Conservation (phyloP, 2,329 filamentous ascomycete genomes). For the Penicillium palitans region DNA sequence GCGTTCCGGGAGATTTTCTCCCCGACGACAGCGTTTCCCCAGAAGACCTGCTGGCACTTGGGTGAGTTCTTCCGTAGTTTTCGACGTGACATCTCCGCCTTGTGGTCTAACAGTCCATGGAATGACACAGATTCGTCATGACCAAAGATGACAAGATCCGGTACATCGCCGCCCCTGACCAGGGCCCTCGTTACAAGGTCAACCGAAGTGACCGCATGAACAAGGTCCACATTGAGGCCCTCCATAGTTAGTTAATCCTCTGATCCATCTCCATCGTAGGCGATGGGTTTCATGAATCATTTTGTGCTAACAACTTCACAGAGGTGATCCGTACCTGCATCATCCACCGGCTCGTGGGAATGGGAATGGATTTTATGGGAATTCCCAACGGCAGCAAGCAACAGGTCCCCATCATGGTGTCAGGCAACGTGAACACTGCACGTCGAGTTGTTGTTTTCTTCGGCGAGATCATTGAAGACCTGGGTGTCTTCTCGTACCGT, state of each 20-base stretch:
- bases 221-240: conserved; percentile 68
- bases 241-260: conserved; percentile 61
- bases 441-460: conserved; percentile 71
- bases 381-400: conserved; percentile 59
- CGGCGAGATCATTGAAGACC: conserved; percentile 69
- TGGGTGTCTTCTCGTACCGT: conserved; percentile 73
- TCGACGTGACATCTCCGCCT: not conserved
- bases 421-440: conserved; percentile 55
- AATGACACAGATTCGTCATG: conserved; percentile 67
- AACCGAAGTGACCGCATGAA: conserved; percentile 77
- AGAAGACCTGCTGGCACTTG: conserved; percentile 66
- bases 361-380: conserved; percentile 60
- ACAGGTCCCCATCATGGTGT: conserved; percentile 69
- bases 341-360: conserved; percentile 58
- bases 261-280: not conserved
- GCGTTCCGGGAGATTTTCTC: conserved; percentile 59
- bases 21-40: conserved; percentile 70
- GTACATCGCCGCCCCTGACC: conserved; percentile 64
- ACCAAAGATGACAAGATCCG: conserved; percentile 74
- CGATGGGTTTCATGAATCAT: not conserved
- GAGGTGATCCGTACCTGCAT: conserved; percentile 62
- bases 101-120: not conserved
- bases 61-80: conserved; percentile 52
- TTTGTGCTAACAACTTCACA: not conserved
- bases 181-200: conserved; percentile 71